These are phyloP conservation scores for Cenchrus fungigraminus DNA, from an alignment of 176 grass and related monocot genomes.

Conservation along the genomic window DNA sequence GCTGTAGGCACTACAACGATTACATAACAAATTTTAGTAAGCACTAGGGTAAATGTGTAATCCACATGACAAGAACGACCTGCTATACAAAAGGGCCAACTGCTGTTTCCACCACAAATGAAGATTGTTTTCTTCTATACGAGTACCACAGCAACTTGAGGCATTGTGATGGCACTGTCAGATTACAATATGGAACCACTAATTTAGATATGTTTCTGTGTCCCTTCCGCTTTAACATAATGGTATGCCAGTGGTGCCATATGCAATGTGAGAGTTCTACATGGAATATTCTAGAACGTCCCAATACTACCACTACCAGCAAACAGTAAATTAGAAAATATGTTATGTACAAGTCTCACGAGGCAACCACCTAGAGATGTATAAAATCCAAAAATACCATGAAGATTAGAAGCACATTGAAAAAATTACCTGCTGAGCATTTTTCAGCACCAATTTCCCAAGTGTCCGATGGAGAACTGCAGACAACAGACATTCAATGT, in stretches of 20 bases:
- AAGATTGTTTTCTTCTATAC: neutral
- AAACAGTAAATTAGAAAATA: neutral
- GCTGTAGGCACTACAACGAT: neutral
- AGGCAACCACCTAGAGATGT: neutral
- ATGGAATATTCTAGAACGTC: neutral
- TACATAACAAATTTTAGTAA: neutral
- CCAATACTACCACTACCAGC: neutral
- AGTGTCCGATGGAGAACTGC: slow-evolving; percentile 69
- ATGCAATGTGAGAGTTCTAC: neutral
- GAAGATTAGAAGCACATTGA: neutral
- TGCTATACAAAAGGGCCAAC: neutral
- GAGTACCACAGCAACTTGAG: neutral
- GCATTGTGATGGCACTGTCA: neutral
- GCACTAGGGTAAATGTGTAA: too few species aligned
- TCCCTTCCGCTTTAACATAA: neutral
- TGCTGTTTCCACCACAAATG: neutral
- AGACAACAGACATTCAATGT: slow-evolving; percentile 30
- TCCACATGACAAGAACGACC: neutral
- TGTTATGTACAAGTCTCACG: too few species aligned
- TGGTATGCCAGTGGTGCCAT: neutral
- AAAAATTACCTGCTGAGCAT: slow-evolving; percentile 71
- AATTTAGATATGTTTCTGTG: neutral
- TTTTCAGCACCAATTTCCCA: slow-evolving; percentile 90
- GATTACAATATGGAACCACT: neutral
- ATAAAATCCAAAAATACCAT: neutral